Conservation (phyloP, 148 eudicot species). For the Talinum fruticosum region DNA sequence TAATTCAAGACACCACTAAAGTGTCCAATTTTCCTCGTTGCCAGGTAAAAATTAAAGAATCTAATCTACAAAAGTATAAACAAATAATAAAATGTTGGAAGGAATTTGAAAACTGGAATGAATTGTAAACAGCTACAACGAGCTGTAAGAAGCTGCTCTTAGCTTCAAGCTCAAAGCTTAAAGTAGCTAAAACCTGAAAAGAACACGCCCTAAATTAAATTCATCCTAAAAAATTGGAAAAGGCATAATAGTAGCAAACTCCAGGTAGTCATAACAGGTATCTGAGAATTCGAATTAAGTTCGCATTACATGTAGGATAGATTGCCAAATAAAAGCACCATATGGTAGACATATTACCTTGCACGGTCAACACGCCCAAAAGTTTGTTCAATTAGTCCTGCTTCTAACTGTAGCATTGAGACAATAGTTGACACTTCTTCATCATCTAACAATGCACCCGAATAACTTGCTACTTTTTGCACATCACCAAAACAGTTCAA, state of each 20-base stretch:
- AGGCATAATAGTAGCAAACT: neutral
- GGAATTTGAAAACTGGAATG: too few relatives aligned
- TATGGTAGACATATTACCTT: slow-evolving; percentile 33
- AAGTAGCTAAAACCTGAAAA: too few relatives aligned
- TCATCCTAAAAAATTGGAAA: neutral
- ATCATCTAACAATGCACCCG: slow-evolving; percentile 43
- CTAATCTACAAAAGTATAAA: too few relatives aligned
- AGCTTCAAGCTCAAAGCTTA: too few relatives aligned
- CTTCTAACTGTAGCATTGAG: slow-evolving; percentile 70
- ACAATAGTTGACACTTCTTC: slow-evolving; percentile 63
- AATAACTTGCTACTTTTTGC: slow-evolving; percentile 60
- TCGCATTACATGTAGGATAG: neutral
- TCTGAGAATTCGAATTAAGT: neutral
- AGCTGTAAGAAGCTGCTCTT: too few relatives aligned
- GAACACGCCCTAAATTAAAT: too few relatives aligned
- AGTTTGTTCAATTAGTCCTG: slow-evolving; percentile 63
- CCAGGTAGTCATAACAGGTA: neutral
- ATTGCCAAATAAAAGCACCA: neutral
- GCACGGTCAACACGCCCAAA: slow-evolving; percentile 77
- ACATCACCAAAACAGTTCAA: slow-evolving; percentile 46
- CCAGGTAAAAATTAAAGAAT: too few relatives aligned
- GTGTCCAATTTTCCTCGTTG: too few relatives aligned
- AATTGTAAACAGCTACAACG: too few relatives aligned
- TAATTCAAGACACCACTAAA: too few relatives aligned
- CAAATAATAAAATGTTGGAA: too few relatives aligned